These are phyloP conservation scores for Arthrobotrys conoides DNA, from an alignment of 2,329 filamentous ascomycete genomes.

Conservation along the genomic window DNA sequence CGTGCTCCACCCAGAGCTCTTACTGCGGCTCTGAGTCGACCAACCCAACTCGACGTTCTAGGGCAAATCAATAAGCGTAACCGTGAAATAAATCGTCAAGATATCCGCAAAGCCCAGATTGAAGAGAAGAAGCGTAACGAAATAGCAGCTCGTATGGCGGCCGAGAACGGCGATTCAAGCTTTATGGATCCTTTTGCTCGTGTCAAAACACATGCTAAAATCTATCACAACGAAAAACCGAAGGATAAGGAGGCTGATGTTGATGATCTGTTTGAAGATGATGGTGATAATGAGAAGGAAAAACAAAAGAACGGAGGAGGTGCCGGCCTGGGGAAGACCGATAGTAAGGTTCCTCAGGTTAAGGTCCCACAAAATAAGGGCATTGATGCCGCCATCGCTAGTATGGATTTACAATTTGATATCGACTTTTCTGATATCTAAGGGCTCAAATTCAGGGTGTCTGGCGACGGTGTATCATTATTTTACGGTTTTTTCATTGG, in stretches of 20 bases:
- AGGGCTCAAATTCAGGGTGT: not conserved
- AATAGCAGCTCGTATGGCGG: conserved; percentile 76
- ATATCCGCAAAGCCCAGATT: conserved; percentile 90
- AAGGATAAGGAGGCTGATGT: conserved; percentile 69
- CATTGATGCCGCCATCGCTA: conserved; percentile 72
- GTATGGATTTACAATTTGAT: conserved; percentile 55
- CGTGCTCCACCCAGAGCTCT: conserved; percentile 70
- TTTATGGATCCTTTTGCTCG: conserved; percentile 71
- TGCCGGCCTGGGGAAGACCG: conserved; percentile 69
- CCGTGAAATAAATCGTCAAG: conserved; percentile 85
- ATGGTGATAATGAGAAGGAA: conserved; percentile 70
- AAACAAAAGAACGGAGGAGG: conserved; percentile 68
- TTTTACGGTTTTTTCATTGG: not conserved
- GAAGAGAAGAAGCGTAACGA: conserved; percentile 80
- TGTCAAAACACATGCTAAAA: conserved; percentile 77
- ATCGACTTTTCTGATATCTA: conserved; percentile 46
- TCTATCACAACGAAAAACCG: conserved; percentile 72
- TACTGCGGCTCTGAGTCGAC: conserved; percentile 67
- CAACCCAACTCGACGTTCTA: conserved; percentile 82
- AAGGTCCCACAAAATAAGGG: conserved; percentile 70
- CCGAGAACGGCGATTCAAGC: conserved; percentile 73
- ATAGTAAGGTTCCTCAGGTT: conserved; percentile 67
- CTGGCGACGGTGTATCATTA: no score
- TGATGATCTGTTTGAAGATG: conserved; percentile 66
- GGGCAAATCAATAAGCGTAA: conserved; percentile 87